These are phyloP conservation scores for Metschnikowia anglica DNA, from an alignment of 805 yeast genomes.

Conservation along the genomic window DNA sequence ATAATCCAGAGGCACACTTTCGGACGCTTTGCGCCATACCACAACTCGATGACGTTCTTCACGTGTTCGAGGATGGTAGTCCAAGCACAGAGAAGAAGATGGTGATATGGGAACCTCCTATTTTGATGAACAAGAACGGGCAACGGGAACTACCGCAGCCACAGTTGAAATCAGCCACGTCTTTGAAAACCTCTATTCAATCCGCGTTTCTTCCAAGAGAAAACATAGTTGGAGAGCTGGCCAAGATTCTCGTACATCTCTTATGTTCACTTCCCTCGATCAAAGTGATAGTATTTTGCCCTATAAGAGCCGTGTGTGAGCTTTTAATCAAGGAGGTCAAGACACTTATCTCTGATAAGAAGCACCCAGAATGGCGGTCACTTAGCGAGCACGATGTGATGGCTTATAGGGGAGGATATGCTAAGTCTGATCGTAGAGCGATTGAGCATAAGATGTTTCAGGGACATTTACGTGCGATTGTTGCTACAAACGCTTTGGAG, in stretches of 20 bases:
- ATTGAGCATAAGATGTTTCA: slow-evolving; percentile 90
- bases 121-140: slow-evolving; percentile 55
- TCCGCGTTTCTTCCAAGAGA: slow-evolving; percentile 46
- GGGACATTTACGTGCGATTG: slow-evolving; percentile 80
- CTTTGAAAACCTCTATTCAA: slow-evolving; percentile 13
- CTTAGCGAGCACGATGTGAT: slow-evolving; percentile 59
- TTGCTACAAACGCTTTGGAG: slow-evolving; percentile 94
- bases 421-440: slow-evolving; percentile 77
- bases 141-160: slow-evolving; percentile 25
- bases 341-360: slow-evolving; percentile 41
- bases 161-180: slow-evolving; percentile 10
- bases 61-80: slow-evolving; percentile 80
- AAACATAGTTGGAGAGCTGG: slow-evolving; percentile 72
- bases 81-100: slow-evolving; percentile 77
- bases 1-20: slow-evolving; percentile 73
- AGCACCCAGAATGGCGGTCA: slow-evolving; percentile 39
- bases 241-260: slow-evolving; percentile 66
- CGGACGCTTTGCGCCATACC: slow-evolving; percentile 67
- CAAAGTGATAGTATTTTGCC: slow-evolving; percentile 87
- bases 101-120: slow-evolving; percentile 84
- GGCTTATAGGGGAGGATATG: slow-evolving; percentile 95
- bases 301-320: slow-evolving; percentile 83
- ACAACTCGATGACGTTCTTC: slow-evolving; percentile 42
- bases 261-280: slow-evolving; percentile 54
- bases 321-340: slow-evolving; percentile 81